Percentiles rank a stretch among this genome's conserved stretches.
These are phyloP conservation scores for Saccharomyces eubayanus DNA, from an alignment of 805 yeast genomes.

Conservation along the genomic window DNA sequence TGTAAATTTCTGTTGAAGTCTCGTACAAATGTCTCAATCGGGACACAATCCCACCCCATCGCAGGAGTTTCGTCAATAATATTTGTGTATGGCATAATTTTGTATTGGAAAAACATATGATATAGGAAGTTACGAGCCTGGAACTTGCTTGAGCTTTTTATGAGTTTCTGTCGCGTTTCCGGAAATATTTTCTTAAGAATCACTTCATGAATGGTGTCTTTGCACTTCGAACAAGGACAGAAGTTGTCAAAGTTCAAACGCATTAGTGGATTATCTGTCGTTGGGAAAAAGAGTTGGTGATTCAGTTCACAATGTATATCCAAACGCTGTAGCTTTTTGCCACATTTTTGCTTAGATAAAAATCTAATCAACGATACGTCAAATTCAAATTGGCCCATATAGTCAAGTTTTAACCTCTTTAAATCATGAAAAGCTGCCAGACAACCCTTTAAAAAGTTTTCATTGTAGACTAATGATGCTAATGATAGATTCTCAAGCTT, in stretches of 20 bases:
- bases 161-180: conserved; percentile 5
- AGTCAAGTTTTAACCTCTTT: conserved; percentile 31
- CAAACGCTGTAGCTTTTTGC: not conserved
- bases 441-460: conserved; percentile 20
- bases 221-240: conserved; percentile 19
- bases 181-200: conserved; percentile 26
- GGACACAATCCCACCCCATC: conserved; percentile 30
- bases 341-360: not conserved
- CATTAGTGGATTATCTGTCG: not conserved
- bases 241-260: not conserved
- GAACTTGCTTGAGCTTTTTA: conserved; percentile 17
- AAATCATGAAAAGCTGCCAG: conserved; percentile 19
- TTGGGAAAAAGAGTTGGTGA: not conserved
- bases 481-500: conserved; percentile 29
- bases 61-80: conserved; percentile 32
- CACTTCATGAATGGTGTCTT: conserved; percentile 20
- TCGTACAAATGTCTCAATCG: conserved; percentile 9
- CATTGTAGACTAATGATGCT: conserved; percentile 27
- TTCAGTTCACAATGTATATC: not conserved
- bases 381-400: conserved; percentile 11
- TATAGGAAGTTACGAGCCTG: conserved; percentile 25
- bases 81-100: conserved; percentile 33
- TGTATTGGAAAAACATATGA: conserved; percentile 25
- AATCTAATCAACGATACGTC: conserved; percentile 5
- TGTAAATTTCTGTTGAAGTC: not conserved